Evolutionary conservation across 306 rosid genomes (phyloP), one percentile per base, ranked within the genome.

Genomic region (Aeschynomene evenia): DNA sequence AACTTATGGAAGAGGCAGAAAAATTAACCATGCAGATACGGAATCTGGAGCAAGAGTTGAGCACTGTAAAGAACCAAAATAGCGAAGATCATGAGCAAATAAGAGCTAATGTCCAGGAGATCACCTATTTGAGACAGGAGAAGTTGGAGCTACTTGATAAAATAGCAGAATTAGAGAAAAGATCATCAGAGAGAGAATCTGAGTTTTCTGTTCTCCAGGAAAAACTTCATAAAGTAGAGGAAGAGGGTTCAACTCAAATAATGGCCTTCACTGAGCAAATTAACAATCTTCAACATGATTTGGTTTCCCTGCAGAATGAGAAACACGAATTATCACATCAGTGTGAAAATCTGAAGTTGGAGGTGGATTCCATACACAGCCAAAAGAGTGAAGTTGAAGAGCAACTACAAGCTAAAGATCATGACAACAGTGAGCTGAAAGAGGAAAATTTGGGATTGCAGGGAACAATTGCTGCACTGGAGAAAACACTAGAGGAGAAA

Each of bases 291-390:
- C 74, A 45, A 71, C 24, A 63, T 49, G 89, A 87, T 31, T 24
- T 85, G 59, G 81, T 51, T 48, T 85, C 85, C 58, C 49, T 86
- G 80, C 88, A 82, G 85, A 80, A 83, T 79, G 85, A 82, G 76
- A 66, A 64, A 34, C 64, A 70, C 22, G 74, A 80, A 49, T 56
- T 70, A 29, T 62, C 49, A 21, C 66, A 80, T 19, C 74, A 48
- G 62, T 82, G 71, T 85, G 83, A 63, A 76, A 79, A 45, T 37
- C 70, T 84, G 70, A 83, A 85, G 77, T 64, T 60, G 68, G 82
- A 78, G 74, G 10, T 80, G 72, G 88, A 76, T 22, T 78, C 80
- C 48, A 23, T 79, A 58, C 56, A 39, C 54, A 79, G 61, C 71
- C 79, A 78, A 63, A 85, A 72, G 64, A 62, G 61, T 36, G 85